phyloP scores from a whole-genome alignment of 805 yeast species.

The Tetrapisispora pingtungensis region DNA sequence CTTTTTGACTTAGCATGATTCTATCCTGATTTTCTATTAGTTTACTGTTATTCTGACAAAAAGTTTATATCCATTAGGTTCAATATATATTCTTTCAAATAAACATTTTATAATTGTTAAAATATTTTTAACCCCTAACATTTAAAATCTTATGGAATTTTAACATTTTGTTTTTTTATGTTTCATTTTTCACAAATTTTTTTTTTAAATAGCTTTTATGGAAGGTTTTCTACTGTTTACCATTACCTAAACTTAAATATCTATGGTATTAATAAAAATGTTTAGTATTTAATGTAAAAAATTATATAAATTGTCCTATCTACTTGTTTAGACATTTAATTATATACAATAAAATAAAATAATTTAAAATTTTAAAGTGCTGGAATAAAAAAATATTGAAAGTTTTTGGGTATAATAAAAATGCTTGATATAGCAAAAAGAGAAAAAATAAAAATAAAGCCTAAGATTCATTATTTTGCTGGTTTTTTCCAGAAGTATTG shows the following conservation, averaged over 20 bases:
- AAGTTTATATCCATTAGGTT: too few relatives aligned
- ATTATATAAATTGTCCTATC: not conserved
- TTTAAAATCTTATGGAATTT: too few relatives aligned
- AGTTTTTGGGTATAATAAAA: not conserved
- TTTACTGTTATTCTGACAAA: too few relatives aligned
- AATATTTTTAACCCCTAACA: not conserved
- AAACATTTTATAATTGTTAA: too few relatives aligned
- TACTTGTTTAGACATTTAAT: not conserved
- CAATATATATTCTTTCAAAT: too few relatives aligned
- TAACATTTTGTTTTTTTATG: not conserved
- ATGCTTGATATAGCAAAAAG: not conserved
- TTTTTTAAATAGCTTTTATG: too few relatives aligned
- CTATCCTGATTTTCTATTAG: too few relatives aligned
- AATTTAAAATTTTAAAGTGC: too few relatives aligned
- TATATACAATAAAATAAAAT: too few relatives aligned
- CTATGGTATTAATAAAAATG: too few relatives aligned
- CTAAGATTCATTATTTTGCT: conserved; percentile 10
- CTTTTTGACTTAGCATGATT: not conserved
- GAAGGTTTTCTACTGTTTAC: too few relatives aligned
- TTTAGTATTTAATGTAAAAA: not conserved
- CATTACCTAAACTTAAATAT: not conserved
- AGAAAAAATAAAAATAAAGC: not conserved
- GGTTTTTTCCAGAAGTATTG: conserved; percentile 49
- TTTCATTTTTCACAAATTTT: too few relatives aligned
- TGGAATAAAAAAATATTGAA: not conserved